A percentile compares a stretch with the other conserved stretches of the same genome.
Evolutionary conservation across 257 asterid genomes (phyloP).

Genomic region (Fraxinus anomala): DNA sequence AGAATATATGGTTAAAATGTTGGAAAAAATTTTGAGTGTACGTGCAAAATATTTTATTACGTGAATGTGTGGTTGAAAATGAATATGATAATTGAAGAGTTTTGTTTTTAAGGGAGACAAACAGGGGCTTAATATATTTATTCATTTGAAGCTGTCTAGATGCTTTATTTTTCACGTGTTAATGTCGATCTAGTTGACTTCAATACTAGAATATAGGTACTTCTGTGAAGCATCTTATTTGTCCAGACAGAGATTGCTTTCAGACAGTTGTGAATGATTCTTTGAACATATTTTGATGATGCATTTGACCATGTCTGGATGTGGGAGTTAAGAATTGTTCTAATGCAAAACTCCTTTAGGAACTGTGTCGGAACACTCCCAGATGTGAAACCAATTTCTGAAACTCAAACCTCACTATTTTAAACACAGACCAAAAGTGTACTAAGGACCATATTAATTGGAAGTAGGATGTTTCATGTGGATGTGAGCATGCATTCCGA

Average conservation of each 20-base stretch:
- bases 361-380: background rate
- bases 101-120: too few species aligned
- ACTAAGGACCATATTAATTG: background rate
- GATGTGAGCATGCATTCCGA: background rate
- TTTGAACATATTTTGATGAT: background rate
- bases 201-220: background rate
- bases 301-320: background rate
- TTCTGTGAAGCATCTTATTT: background rate
- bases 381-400: background rate
- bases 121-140: background rate
- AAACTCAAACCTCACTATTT: background rate
- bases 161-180: background rate
- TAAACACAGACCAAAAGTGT: background rate
- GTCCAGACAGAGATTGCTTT: background rate
- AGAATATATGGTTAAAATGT: too few species aligned
- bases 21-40: too few species aligned
- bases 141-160: background rate
- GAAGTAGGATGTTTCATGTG: background rate
- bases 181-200: background rate
- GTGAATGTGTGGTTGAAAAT: too few species aligned
- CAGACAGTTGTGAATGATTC: background rate
- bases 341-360: background rate
- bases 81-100: too few species aligned
- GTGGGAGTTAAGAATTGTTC: background rate
- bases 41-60: too few species aligned